Conservation (phyloP, 2,329 filamentous ascomycete genomes). For the Alternaria sp. region DNA sequence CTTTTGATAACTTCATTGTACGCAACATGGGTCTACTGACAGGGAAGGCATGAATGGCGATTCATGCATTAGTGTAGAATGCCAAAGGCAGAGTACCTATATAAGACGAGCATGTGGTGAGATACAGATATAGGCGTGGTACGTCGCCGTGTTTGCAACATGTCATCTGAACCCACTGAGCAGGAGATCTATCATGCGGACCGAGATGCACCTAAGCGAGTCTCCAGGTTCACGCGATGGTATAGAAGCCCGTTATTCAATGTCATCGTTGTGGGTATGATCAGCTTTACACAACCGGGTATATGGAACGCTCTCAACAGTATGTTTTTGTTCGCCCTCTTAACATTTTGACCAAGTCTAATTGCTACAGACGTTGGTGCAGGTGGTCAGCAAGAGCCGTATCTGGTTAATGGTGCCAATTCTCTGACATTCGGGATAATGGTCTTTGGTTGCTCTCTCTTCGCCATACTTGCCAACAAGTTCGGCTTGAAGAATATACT, state of each 20-base stretch:
- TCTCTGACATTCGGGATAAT: conserved; percentile 59
- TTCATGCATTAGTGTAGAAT: neutral
- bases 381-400: conserved; percentile 43
- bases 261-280: conserved; percentile 56
- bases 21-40: neutral
- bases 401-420: conserved; percentile 55
- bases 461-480: conserved; percentile 38
- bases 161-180: conserved; percentile 27
- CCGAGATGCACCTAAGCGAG: conserved; percentile 12
- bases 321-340: neutral
- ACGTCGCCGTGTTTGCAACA: conserved; percentile 1
- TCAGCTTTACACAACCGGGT: conserved; percentile 57
- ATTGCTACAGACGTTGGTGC: conserved; percentile 30
- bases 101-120: neutral
- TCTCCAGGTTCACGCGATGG: conserved; percentile 30
- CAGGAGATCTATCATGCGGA: conserved; percentile 16
- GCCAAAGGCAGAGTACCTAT: neutral
- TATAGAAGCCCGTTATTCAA: conserved; percentile 60
- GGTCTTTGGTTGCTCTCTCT: conserved; percentile 38
- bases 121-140: neutral
- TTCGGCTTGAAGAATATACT: conserved; percentile 49
- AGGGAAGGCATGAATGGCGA: conserved; percentile 4
- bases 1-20: neutral
- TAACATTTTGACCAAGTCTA: neutral
- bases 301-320: conserved; percentile 59